phyloP scores from a whole-genome alignment of 805 yeast genomes.

The Candida ponderosae region DNA sequence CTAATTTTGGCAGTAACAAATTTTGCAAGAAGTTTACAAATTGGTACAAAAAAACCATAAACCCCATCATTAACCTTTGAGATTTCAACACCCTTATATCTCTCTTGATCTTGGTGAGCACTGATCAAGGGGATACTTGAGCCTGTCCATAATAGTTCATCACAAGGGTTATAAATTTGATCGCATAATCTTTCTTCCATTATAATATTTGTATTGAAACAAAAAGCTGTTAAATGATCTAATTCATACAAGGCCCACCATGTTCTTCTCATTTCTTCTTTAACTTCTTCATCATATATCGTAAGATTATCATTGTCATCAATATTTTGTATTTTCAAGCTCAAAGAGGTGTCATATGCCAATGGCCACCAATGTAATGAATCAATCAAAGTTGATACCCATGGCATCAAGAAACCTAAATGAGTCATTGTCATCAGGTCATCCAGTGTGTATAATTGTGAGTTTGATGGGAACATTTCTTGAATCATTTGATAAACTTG shows the following conservation, averaged over 20 bases:
- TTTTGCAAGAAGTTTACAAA: constrained; percentile 24
- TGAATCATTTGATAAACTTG: constrained; percentile 12
- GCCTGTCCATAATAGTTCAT: constrained; percentile 24
- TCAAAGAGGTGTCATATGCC: constrained; percentile 7
- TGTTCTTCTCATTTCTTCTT: constrained; percentile 30
- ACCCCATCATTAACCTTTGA: constrained; percentile 23
- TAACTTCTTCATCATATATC: constrained; percentile 20
- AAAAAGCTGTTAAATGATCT: constrained; percentile 30
- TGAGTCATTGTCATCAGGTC: constrained; percentile 14
- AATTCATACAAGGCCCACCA: constrained; percentile 34
- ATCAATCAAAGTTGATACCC: constrained; percentile 17
- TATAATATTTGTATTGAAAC: constrained; percentile 25
- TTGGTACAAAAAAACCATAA: constrained; percentile 31
- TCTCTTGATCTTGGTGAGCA: constrained; percentile 21
- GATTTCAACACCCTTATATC: constrained; percentile 19
- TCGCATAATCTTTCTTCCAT: constrained; percentile 24
- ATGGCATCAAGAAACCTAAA: constrained; percentile 17
- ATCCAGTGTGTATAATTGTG: constrained; percentile 9
- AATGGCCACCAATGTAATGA: constrained; percentile 18
- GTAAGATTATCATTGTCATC: background rate
- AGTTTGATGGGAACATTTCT: constrained; percentile 6
- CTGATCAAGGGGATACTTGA: constrained; percentile 16
- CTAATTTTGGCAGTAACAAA: constrained; percentile 5
- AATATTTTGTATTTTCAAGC: constrained; percentile 4
- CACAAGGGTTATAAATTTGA: constrained; percentile 24